Percentiles rank a stretch among this genome's conserved stretches.
Evolutionary conservation across 2,329 filamentous ascomycete genomes (phyloP).

Genomic region (Magnaporthiopsis rhizophila): DNA sequence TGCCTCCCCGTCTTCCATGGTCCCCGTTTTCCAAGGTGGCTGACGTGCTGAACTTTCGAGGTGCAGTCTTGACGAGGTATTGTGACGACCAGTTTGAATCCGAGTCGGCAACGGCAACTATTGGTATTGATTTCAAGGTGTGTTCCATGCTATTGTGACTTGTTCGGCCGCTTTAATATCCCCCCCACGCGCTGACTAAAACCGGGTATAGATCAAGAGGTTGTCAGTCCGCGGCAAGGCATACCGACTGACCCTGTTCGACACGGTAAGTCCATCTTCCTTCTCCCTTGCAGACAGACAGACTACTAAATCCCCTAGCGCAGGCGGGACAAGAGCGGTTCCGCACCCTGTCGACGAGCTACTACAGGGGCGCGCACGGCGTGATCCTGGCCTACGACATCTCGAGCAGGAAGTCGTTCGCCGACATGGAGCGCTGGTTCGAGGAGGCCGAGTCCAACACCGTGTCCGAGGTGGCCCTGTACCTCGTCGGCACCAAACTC

Average conservation of each 20-base stretch:
- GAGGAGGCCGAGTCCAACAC: conserved; percentile 44
- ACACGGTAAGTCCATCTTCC: conserved; percentile 27
- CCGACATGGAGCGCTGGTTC: conserved; percentile 45
- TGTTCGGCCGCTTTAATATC: background rate
- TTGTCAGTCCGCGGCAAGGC: conserved; percentile 42
- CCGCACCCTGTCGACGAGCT: conserved; percentile 40
- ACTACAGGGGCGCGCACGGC: conserved; percentile 42
- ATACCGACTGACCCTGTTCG: conserved; percentile 45
- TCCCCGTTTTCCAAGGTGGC: too few species aligned
- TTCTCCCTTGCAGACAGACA: too few species aligned
- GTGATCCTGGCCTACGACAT: conserved; percentile 43
- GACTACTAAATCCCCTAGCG: too few species aligned
- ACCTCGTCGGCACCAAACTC: conserved; percentile 43
- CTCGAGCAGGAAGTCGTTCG: conserved; percentile 39
- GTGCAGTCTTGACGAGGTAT: conserved; percentile 44
- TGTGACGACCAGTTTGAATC: conserved; percentile 50
- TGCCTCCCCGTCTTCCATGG: too few species aligned
- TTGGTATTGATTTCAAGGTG: conserved; percentile 50
- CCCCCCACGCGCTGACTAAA: background rate
- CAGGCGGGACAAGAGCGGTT: conserved; percentile 40
- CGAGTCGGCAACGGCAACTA: conserved; percentile 45
- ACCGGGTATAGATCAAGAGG: conserved; percentile 37
- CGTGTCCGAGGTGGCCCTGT: conserved; percentile 38
- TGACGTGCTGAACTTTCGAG: background rate
- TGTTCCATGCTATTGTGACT: background rate